A percentile compares a stretch with the other conserved stretches of the same genome.
Conservation (phyloP, 257 asterid species). For the Capsicum baccatum region DNA sequence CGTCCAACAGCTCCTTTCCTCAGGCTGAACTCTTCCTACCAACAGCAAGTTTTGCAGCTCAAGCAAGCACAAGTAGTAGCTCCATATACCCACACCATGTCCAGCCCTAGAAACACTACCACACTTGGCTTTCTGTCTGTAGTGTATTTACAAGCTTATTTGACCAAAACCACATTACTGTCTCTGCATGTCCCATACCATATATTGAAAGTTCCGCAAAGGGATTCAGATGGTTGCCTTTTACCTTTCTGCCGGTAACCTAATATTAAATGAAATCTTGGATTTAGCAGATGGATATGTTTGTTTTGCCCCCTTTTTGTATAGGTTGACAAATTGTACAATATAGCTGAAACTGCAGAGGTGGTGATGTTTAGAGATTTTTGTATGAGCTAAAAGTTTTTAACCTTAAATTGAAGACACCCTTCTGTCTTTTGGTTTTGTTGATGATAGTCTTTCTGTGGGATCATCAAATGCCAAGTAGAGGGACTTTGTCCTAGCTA, state of each 20-base stretch:
- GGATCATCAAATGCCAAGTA: neutral
- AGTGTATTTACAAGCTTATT: neutral
- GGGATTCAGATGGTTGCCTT: conserved; percentile 26
- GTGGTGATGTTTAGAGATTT: conserved; percentile 28
- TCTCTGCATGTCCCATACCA: conserved; percentile 7
- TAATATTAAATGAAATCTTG: conserved; percentile 17
- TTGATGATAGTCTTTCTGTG: neutral
- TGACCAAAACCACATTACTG: neutral
- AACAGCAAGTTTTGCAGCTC: conserved; percentile 53
- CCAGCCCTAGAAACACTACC: conserved; percentile 42
- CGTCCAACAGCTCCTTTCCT: conserved; percentile 68
- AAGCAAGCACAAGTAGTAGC: conserved; percentile 70
- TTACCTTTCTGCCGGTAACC: conserved; percentile 20
- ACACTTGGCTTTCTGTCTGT: conserved; percentile 18
- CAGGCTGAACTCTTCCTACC: conserved; percentile 77
- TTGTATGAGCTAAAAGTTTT: conserved; percentile 19
- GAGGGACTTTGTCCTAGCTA: neutral
- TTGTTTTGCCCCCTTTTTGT: conserved; percentile 21
- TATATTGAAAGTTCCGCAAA: conserved; percentile 10
- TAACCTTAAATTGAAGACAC: neutral
- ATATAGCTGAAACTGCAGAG: conserved; percentile 32
- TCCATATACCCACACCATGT: conserved; percentile 51
- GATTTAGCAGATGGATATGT: conserved; percentile 22
- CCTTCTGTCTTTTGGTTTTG: conserved; percentile 15
- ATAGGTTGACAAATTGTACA: conserved; percentile 33